Base-by-base conservation (phyloP, 306 rosid species). In the Glycine soja region DNA sequence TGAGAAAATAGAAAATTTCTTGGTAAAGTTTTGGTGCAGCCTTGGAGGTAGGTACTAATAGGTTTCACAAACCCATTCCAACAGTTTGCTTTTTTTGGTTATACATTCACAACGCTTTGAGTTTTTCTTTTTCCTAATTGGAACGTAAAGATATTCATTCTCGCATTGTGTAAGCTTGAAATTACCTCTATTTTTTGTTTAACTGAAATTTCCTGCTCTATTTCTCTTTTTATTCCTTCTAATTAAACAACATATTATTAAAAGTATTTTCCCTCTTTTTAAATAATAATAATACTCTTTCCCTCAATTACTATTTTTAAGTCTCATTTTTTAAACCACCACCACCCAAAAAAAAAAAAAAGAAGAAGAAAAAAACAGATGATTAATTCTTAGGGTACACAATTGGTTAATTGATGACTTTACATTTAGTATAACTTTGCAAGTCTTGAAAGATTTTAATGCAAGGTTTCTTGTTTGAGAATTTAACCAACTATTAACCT, bases 391-490 rank as follows among this genome's bases (percentile, higher is more conserved):
- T 5, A 32, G 46, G 0, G 43, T 59, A 19, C 42, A 61, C 46
- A 32, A 12, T 61, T 24, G 15, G 6, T 8, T 18, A 18, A 7
- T 65, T 38, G 30, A 8, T 34, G 53, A 70, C 65, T 51, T 77
- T 48, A 16, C n/a, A 0, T 16, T 12, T 10, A 68, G 69, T 43
- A 13, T 15, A 43, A 67, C 34, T 16, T 15, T 8, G 14, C 0
- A 69, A 68, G 43, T 30, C 11, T 61, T 7, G 14, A 18, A 54
- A 54, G 47, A 56, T 46, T 43, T 45, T 3, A 19, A 79, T 11
- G 72, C 13, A 48, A 4, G 56, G 54, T 48, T 40, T 69, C 69
- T 70, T 24, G 58, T 58, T 56, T 46, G 70, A 79, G 59, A 57
- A 56, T 43, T 57, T 16, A 14, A 67, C 57, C 2, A 52, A 18